phyloP scores from a whole-genome alignment of 805 yeast species.

The Candida odintsovae region DNA sequence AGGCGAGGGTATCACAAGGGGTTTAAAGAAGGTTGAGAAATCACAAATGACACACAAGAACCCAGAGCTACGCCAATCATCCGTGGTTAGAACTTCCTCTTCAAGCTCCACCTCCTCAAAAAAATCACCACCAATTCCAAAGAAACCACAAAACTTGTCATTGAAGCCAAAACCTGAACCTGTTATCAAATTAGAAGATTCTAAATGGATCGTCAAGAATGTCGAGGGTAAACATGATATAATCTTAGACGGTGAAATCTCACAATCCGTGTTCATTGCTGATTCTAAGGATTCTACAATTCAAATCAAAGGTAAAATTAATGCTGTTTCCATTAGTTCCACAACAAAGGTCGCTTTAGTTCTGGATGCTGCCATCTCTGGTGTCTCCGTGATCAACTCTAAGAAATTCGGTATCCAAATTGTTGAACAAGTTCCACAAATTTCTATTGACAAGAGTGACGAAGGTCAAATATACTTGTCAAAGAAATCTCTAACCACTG shows the following conservation, averaged over 20 bases:
- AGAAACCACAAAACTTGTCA: conserved; percentile 65
- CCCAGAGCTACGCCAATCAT: conserved; percentile 65
- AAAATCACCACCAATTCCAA: conserved; percentile 64
- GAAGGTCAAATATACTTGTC: conserved; percentile 79
- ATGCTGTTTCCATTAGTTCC: conserved; percentile 75
- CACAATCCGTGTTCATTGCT: conserved; percentile 86
- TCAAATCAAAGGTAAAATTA: conserved; percentile 86
- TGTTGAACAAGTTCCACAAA: conserved; percentile 73
- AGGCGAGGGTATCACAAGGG: conserved; percentile 80
- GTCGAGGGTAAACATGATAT: conserved; percentile 59
- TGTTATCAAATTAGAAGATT: conserved; percentile 73
- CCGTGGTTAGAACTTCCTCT: conserved; percentile 30
- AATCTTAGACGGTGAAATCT: conserved; percentile 70
- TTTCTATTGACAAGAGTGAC: conserved; percentile 84
- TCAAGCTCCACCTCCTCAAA: conserved; percentile 29
- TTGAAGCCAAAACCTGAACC: conserved; percentile 48
- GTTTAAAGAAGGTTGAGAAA: conserved; percentile 86
- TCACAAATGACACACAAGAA: conserved; percentile 93
- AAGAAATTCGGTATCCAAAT: conserved; percentile 80
- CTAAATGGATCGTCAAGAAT: conserved; percentile 86
- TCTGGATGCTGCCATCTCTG: conserved; percentile 79
- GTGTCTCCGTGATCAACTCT: conserved; percentile 83
- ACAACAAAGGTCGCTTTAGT: conserved; percentile 71
- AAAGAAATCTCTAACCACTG: conserved; percentile 63
- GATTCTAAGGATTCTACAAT: conserved; percentile 69